Percentiles rank a stretch among this genome's conserved stretches.
Evolutionary conservation across 192 early-diverging fungal genomes (phyloP).

Genomic region (Linnemannia zychae): DNA sequence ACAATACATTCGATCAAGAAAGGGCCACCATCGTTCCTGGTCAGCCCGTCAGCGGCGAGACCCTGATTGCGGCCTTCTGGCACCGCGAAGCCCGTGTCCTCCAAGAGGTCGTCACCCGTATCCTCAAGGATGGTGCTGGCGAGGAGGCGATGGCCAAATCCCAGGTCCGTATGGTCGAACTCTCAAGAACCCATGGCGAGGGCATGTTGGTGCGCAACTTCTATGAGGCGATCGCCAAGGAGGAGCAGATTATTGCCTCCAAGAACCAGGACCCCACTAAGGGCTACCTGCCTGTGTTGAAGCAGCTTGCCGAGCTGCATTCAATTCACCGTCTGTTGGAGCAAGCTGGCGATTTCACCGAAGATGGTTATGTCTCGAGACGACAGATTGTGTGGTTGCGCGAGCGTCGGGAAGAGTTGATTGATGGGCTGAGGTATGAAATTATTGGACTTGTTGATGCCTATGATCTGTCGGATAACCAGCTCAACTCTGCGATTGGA

Average conservation of each 20-base stretch:
- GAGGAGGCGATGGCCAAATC: conserved; percentile 63
- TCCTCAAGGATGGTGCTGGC: conserved; percentile 58
- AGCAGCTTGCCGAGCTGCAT: conserved; percentile 76
- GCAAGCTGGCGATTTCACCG: conserved; percentile 81
- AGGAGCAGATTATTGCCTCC: conserved; percentile 15
- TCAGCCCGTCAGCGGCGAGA: conserved; percentile 47
- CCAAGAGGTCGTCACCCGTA: conserved; percentile 54
- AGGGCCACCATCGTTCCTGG: conserved; percentile 30
- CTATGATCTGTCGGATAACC: conserved; percentile 87
- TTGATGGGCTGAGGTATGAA: conserved; percentile 73
- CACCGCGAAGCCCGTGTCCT: conserved; percentile 64
- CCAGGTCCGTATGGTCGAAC: conserved; percentile 61
- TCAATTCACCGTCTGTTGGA: conserved; percentile 78
- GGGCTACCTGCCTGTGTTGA: conserved; percentile 71
- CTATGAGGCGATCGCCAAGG: conserved; percentile 71
- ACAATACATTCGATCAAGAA: conserved; percentile 26
- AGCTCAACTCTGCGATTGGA: conserved; percentile 89
- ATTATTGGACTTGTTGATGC: conserved; percentile 87
- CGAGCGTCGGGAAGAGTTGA: conserved; percentile 66
- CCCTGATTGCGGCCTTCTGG: conserved; percentile 59
- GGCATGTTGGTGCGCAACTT: conserved; percentile 84
- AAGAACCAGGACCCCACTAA: conserved; percentile 38
- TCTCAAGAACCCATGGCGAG: conserved; percentile 74
- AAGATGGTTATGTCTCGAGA: conserved; percentile 78
- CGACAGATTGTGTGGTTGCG: conserved; percentile 72